Evolutionary conservation across 352 stramenopile genomes (phyloP).

Genomic region (Phytopythium cucurbitacearum): DNA sequence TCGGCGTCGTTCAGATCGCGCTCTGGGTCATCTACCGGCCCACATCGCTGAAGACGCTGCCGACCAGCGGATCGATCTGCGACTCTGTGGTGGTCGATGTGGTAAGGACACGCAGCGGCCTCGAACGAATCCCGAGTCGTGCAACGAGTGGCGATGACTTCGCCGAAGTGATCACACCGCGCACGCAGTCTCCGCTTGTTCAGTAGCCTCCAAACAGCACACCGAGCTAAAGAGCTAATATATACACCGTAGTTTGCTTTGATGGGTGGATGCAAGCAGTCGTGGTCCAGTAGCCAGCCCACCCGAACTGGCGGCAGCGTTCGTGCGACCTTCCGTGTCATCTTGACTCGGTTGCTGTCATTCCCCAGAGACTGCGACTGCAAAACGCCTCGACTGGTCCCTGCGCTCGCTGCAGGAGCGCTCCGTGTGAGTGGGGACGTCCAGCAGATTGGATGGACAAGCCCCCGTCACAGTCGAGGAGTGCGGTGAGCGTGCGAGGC

Average conservation of each 20-base stretch:
- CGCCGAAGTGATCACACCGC: neutral
- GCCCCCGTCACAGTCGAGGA: too few species aligned
- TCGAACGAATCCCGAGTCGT: slow-evolving; percentile 3
- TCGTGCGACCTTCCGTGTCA: too few species aligned
- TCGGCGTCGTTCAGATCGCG: slow-evolving; percentile 16
- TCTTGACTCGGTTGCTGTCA: too few species aligned
- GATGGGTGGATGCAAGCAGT: too few species aligned
- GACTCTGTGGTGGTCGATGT: neutral
- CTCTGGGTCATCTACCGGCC: slow-evolving; percentile 20
- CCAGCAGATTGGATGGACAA: too few species aligned
- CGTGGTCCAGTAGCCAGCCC: too few species aligned
- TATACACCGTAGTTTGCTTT: neutral
- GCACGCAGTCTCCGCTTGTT: neutral
- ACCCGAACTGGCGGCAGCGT: too few species aligned
- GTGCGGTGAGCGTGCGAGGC: too few species aligned
- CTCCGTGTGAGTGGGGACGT: too few species aligned
- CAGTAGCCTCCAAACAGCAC: neutral
- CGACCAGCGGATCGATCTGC: neutral
- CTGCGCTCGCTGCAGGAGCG: too few species aligned
- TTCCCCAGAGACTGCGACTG: too few species aligned
- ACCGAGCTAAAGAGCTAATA: neutral
- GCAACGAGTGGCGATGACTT: neutral
- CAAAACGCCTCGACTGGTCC: too few species aligned
- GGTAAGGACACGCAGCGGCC: neutral
- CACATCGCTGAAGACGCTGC: neutral